Evolutionary conservation across 345 rosid genomes (phyloP).

Genomic region (Hevea brasiliensis): DNA sequence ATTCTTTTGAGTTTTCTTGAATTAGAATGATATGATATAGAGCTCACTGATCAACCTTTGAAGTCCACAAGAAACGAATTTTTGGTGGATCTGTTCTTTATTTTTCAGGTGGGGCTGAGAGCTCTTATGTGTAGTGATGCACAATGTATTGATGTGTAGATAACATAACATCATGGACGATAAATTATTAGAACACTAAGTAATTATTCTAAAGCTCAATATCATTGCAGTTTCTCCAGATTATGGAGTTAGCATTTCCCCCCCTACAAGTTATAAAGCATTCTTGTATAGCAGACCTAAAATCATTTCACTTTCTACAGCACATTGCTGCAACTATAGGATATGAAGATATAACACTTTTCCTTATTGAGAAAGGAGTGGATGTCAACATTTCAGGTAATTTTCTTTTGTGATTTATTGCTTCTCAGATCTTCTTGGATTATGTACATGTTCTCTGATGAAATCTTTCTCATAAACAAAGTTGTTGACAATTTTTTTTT

Average conservation of each 20-base stretch:
- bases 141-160: neutral
- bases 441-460: neutral
- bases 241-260: neutral
- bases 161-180: neutral
- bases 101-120: neutral
- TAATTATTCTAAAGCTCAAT: neutral
- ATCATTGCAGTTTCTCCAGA: neutral
- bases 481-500: neutral
- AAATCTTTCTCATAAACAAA: neutral
- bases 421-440: neutral
- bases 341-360: constrained; percentile 54
- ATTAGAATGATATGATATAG: neutral
- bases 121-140: neutral
- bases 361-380: constrained; percentile 62
- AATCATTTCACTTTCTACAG: constrained; percentile 34
- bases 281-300: neutral
- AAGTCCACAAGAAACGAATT: neutral
- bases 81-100: neutral
- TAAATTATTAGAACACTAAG: neutral
- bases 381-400: constrained; percentile 50
- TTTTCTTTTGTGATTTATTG: neutral
- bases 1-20: too few species aligned
- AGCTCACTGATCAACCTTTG: neutral
- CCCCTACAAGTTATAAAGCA: neutral
- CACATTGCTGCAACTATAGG: constrained; percentile 83